These are phyloP conservation scores for Candida golubevii DNA, from an alignment of 805 yeast species.

Conservation along the genomic window DNA sequence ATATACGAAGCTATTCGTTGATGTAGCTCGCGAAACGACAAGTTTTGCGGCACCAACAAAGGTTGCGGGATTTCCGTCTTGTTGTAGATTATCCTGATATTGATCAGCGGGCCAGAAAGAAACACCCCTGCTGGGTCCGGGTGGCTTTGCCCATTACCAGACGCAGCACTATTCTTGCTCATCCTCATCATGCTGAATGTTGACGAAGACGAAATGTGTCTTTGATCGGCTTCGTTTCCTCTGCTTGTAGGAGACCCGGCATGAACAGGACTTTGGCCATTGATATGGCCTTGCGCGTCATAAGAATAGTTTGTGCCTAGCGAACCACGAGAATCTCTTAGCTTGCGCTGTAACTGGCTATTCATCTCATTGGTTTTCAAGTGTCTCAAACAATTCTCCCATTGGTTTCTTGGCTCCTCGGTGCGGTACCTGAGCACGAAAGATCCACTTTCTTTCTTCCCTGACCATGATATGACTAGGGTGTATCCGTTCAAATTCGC, in stretches of 20 bases:
- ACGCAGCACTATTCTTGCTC: constrained; percentile 21
- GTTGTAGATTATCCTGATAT: constrained; percentile 32
- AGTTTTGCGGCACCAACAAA: constrained; percentile 24
- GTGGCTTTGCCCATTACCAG: constrained; percentile 12
- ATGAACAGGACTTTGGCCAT: constrained; percentile 2
- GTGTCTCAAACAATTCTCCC: constrained; percentile 65
- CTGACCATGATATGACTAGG: constrained; percentile 73
- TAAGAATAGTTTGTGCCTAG: constrained; percentile 24
- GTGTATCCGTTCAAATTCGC: constrained; percentile 47
- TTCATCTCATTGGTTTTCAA: constrained; percentile 42
- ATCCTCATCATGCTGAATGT: constrained; percentile 40
- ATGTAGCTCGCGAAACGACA: constrained; percentile 51
- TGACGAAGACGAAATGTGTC: constrained; percentile 41
- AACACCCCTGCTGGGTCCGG: constrained; percentile 8
- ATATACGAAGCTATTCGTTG: constrained; percentile 53
- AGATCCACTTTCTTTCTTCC: constrained; percentile 80
- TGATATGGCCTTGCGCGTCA: constrained; percentile 15
- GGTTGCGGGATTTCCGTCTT: constrained; percentile 26
- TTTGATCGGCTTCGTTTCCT: constrained; percentile 25
- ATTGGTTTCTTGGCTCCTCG: constrained; percentile 78
- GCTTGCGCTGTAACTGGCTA: constrained; percentile 31
- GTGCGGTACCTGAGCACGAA: constrained; percentile 77
- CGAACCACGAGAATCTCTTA: constrained; percentile 33
- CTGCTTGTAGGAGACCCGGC: constrained; percentile 6
- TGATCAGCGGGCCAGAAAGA: constrained; percentile 12